phyloP scores from a whole-genome alignment of 2,329 filamentous ascomycete species.

The Fusarium mundagurra region DNA sequence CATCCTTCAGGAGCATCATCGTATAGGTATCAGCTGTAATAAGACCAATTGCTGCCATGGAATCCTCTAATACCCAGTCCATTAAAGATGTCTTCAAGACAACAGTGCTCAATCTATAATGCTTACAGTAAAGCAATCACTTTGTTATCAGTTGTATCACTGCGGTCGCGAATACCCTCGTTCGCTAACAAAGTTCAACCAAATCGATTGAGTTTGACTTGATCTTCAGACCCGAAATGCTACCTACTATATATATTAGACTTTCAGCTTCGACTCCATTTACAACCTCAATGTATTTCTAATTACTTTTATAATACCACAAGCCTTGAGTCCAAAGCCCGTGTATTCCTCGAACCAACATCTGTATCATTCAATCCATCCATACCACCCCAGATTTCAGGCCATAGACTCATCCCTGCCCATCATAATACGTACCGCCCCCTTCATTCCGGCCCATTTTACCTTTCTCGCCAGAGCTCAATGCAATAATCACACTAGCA shows the following conservation, averaged over 20 bases:
- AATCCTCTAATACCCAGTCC: neutral
- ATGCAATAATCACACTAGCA: neutral
- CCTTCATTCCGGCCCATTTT: conserved; percentile 29
- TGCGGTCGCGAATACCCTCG: neutral
- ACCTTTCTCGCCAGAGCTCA: neutral
- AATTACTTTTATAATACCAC: neutral
- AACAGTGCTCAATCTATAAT: neutral
- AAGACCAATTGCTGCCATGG: neutral
- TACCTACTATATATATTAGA: neutral
- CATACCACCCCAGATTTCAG: conserved; percentile 18
- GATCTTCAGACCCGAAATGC: conserved; percentile 12
- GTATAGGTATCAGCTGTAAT: neutral
- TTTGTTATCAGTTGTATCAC: neutral
- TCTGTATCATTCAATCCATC: neutral
- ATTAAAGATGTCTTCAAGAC: neutral
- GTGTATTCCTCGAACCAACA: neutral
- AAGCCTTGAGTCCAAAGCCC: neutral
- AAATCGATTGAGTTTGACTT: conserved; percentile 26
- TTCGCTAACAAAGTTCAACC: conserved; percentile 11
- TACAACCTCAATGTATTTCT: neutral
- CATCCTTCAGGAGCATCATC: neutral
- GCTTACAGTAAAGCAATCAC: neutral
- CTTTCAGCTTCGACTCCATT: neutral
- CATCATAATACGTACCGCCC: conserved; percentile 4
- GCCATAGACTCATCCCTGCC: conserved; percentile 17